Base-by-base conservation (phyloP, 2,329 filamentous ascomycete genomes). In the Colletotrichum orbiculare region DNA sequence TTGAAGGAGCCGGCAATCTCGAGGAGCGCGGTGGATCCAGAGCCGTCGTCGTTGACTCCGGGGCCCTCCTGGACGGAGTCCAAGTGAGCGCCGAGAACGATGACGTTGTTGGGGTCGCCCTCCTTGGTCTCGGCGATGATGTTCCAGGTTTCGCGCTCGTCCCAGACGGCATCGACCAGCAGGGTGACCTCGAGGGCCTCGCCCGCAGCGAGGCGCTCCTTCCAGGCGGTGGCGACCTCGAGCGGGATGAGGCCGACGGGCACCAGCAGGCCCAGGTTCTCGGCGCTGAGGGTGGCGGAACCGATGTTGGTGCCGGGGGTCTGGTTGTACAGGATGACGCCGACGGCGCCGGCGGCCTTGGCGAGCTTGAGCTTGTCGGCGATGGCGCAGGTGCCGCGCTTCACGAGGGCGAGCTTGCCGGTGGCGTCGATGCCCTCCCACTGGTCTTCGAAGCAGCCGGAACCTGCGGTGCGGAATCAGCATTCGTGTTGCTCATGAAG, bases 311-410 rank as follows among this genome's bases (percentile, higher is more conserved):
- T 68, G 1, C 85, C 87, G 0, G 82, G 76, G 2, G 76, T 79
- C 67, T 90, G 88, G 80, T 91, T 87, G 73, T 88, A 90, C 54
- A 91, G 80, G 37, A 91, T 75, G 1, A 83, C 80, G 45, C 75
- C 81, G 2, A 78, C 45, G 2, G 81, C 82, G 46, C 81, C 81
- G 9, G 77, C 73, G 8, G 75, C 72, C 71, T 75, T 79, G 35
- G 81, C 81, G 5, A 82, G 73, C 70, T 76, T 78, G 38, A 82
- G 74, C 71, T 83, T 83, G 43, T 80, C 77, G 0, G 76, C 67
- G 42, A 83, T 77, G 43, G 77, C 75, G 61, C 81, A 83, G 33
- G 63, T 60, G 25, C 81, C 81, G 8, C 81, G 77, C 75, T 81
- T 81, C 13, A 83, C 72, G 12, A 83, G 79, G 1, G 75, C 77